These are phyloP conservation scores for Sarocladium oryzae DNA, from an alignment of 2,329 filamentous ascomycete species.

Conservation along the genomic window DNA sequence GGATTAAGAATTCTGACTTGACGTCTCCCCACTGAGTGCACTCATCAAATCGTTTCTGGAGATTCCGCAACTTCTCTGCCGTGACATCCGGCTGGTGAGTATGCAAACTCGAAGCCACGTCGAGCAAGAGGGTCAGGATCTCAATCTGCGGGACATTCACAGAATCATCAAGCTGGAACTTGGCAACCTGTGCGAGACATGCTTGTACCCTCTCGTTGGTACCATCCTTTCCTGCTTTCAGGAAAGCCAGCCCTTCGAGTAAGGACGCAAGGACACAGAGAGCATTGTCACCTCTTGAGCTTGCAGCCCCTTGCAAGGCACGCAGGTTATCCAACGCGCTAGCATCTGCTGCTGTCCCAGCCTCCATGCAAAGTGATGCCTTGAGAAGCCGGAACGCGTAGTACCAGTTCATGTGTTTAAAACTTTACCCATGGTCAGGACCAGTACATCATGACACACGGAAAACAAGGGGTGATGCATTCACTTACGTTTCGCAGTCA, in stretches of 20 bases:
- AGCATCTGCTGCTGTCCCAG: constrained; percentile 52
- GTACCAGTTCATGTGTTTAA: constrained; percentile 64
- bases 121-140: constrained; percentile 59
- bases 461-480: neutral
- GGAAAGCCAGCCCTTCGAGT: constrained; percentile 62
- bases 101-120: constrained; percentile 63
- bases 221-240: constrained; percentile 58
- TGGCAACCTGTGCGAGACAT: constrained; percentile 67
- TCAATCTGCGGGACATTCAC: constrained; percentile 60
- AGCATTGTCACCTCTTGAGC: constrained; percentile 53
- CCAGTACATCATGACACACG: too few relatives aligned
- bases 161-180: constrained; percentile 61
- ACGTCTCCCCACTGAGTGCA: constrained; percentile 42
- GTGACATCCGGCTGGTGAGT: constrained; percentile 53
- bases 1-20: constrained; percentile 45
- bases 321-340: constrained; percentile 64
- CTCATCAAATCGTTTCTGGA: constrained; percentile 58
- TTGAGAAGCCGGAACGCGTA: constrained; percentile 73
- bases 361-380: constrained; percentile 60
- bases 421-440: constrained; percentile 30
- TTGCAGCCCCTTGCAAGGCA: constrained; percentile 53
- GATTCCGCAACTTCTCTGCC: constrained; percentile 50
- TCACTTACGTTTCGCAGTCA: constrained; percentile 57
- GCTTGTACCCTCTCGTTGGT: constrained; percentile 63
- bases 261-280: constrained; percentile 60